Evolutionary conservation across 1,139 yeast species (phyloP), one percentile per base, ranked within the genome.

Genomic region (Lodderomyces theae): DNA sequence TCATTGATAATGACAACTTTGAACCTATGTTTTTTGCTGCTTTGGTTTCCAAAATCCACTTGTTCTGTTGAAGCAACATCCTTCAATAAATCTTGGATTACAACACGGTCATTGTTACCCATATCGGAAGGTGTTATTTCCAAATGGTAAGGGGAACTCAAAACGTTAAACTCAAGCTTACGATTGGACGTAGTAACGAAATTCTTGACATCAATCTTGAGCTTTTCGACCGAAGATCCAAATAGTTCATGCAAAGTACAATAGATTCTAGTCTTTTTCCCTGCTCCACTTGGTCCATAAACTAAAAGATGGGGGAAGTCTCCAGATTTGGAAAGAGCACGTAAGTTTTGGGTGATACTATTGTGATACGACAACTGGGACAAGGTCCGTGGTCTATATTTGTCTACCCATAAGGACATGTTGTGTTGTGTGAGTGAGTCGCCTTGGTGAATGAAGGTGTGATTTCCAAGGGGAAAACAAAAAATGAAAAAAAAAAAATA

Each of bases 331-430:
- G 88, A 82, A 39, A 86, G 66, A 1, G 94, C 80, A 42, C 69
- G 65, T 34, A 92, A 67, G 46, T 83, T 78, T 35, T 67, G 63
- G 0, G 96, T 80, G 25, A 90, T 77, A 5, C 72, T 73, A 1
- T 63, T 65, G 56, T 89, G 95, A 59, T 77, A 90, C 42, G 82
- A 79, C 42, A 92, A 70, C 30, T 72, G 72, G 10, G 73, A 77
- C 42, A 94, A 66, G 1, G 72, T 70, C 51, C 71, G 78, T 7
- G 98, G 98, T 51, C 97, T 77, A 62, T 89, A 83, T 52, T 89
- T 88, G 60, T 92, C 97, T 16, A 94, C 96, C 98, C 98, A 92
- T 59, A 92, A 74, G 13, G 96, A 85, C 97, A 89, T 88, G 39
- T 19, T 39, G 25, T 34, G 29, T 19, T 5, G 9, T 31, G 31